Base-by-base conservation (phyloP, 1,139 yeast species). In the Candida mesenterica region DNA sequence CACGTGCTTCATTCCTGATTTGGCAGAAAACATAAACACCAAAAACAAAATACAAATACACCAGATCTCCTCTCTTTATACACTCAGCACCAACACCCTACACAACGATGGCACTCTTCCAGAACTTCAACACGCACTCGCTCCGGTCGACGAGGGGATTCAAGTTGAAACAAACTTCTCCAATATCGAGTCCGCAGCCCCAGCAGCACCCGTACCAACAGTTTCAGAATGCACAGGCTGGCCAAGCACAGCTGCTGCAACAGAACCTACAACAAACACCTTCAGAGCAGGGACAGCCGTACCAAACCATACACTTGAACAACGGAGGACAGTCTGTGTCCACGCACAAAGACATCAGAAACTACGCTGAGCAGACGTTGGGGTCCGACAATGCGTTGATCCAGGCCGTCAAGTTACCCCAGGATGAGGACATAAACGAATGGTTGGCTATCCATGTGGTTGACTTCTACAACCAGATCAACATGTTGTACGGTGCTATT, bases 371-470 rank as follows among this genome's bases (percentile, higher is more conserved):
- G 56, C 92, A 94, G 36, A 92, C 98, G 0, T 68, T 94, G 34
- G 98, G 98, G 0, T 84, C 96, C 0, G 96, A 92, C 32, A 83
- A 92, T 28, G 89, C 89, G 1, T 69, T 92, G 46, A 83, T 86
- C 25, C 95, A 89, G 59, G 98, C 97, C 0, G 97, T 92, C 15
- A 83, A 84, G 53, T 68, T 94, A 26, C 99, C 99, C 13, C 85
- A 79, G 47, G 98, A 94, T 44, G 98, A 92, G 58, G 95, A 88
- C 52, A 56, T 80, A 35, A 83, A 85, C 51, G 98, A 92, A 61
- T 92, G 99, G 99, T 65, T 92, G 36, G 98, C 98, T 0, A 95
- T 90, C 13, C 96, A 92, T 55, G 84, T 82, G 24, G 92, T 82
- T 13, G 90, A 84, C 57, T 92, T 92, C 56, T 92, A 86, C 64